Conservation (phyloP, 495 filamentous ascomycete species). For the Geopyxis carbonaria region DNA sequence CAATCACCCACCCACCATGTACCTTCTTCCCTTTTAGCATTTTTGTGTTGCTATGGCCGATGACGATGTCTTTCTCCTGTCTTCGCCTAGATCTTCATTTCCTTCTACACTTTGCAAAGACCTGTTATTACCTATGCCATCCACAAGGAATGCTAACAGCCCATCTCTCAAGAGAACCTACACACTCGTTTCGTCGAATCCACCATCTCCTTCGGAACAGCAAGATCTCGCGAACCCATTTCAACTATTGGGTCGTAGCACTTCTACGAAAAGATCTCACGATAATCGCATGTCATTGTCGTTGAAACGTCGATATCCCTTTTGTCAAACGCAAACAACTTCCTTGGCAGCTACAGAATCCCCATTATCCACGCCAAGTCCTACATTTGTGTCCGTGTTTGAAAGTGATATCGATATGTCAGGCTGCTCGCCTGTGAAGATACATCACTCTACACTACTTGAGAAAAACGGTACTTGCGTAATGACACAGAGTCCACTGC, state of each 20-base stretch:
- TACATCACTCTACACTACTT: conserved; percentile 14
- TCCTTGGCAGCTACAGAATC: conserved; percentile 12
- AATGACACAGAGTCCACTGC: background rate
- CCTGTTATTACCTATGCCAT: conserved; percentile 13
- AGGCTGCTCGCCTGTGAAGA: conserved; percentile 21
- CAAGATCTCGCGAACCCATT: conserved; percentile 16
- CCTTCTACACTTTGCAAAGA: conserved; percentile 10
- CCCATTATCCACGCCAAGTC: conserved; percentile 10
- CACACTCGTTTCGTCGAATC: conserved; percentile 23
- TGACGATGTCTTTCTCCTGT: conserved; percentile 15
- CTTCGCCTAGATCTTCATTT: conserved; percentile 13
- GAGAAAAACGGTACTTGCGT: too few relatives aligned
- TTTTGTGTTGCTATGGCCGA: conserved; percentile 18
- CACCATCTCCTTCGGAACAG: conserved; percentile 18
- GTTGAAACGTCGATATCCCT: conserved; percentile 25
- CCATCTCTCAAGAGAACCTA: conserved; percentile 23
- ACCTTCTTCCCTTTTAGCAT: conserved; percentile 11
- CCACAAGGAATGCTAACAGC: conserved; percentile 18
- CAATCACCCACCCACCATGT: conserved; percentile 8
- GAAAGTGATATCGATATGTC: conserved; percentile 24
- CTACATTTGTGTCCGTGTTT: conserved; percentile 21
- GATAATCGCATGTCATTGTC: conserved; percentile 24
- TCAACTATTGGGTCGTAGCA: conserved; percentile 6
- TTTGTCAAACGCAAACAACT: conserved; percentile 22
- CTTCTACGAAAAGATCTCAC: too few relatives aligned